Evolutionary conservation across 2,329 filamentous ascomycete species (phyloP).

Genomic region (Alternaria sp.): DNA sequence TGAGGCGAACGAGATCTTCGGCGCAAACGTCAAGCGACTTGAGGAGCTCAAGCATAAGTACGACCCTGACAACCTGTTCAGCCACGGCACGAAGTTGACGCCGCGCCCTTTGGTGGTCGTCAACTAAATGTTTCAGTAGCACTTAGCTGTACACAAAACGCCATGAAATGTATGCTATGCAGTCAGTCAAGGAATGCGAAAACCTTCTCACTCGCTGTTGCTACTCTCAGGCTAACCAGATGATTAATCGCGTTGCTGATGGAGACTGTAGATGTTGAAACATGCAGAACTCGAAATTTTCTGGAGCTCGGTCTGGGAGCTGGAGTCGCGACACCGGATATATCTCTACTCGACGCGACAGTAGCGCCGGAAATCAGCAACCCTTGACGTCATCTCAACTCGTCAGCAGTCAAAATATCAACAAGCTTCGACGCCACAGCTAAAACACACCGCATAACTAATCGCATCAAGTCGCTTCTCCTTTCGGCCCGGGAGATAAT

Average conservation of each 20-base stretch:
- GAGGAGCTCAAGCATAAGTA: conserved; percentile 47
- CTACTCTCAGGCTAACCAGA: not conserved
- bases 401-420: not conserved
- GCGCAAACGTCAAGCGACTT: conserved; percentile 43
- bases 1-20: conserved; percentile 41
- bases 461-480: not conserved
- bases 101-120: conserved; percentile 33
- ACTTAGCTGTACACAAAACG: not conserved
- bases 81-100: conserved; percentile 35
- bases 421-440: conserved; percentile 1
- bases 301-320: not conserved
- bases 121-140: conserved; percentile 16
- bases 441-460: not conserved
- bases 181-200: not conserved
- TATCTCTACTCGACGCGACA: not conserved
- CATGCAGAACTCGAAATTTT: not conserved
- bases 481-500: not conserved
- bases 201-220: not conserved
- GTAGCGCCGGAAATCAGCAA: conserved; percentile 1
- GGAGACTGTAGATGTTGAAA: not conserved
- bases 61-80: conserved; percentile 47
- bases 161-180: not conserved
- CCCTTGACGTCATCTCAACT: conserved; percentile 1
- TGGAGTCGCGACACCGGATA: not conserved
- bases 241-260: not conserved